phyloP scores from a whole-genome alignment of 768 basidiomycete species.

The Mycena leptocephala region DNA sequence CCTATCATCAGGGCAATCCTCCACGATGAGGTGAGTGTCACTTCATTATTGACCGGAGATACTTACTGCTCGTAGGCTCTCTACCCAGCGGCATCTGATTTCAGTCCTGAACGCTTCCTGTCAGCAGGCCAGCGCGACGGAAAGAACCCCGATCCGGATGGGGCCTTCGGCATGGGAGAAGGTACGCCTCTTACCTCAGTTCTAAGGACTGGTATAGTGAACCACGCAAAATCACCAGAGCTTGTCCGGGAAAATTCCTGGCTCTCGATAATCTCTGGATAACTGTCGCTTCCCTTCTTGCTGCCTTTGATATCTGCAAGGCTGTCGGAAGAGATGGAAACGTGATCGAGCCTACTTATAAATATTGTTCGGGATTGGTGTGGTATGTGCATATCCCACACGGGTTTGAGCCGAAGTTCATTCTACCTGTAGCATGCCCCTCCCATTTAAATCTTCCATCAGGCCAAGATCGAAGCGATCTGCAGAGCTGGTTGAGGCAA shows the following conservation, averaged over 20 bases:
- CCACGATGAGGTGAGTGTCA: neutral
- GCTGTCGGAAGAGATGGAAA: neutral
- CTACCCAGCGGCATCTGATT: neutral
- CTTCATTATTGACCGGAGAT: neutral
- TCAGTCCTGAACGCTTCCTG: neutral
- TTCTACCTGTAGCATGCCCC: neutral
- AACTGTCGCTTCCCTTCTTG: neutral
- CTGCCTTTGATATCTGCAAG: slow-evolving; percentile 2
- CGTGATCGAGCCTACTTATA: neutral
- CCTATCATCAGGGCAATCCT: neutral
- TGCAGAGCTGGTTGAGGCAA: neutral
- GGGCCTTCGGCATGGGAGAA: neutral
- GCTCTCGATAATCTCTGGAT: neutral
- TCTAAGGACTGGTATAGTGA: neutral
- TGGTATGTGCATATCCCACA: neutral
- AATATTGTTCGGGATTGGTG: neutral
- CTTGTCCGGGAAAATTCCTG: neutral
- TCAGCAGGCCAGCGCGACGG: neutral
- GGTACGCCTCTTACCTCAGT: neutral
- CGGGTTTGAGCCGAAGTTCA: neutral
- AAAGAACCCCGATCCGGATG: neutral
- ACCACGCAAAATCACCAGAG: neutral
- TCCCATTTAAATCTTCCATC: neutral
- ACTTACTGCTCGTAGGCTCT: neutral
- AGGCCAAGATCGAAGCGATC: neutral